A percentile compares a stretch with the other conserved stretches of the same genome.
Conservation (phyloP, 768 basidiomycete species). For the Sarcodon sp. region DNA sequence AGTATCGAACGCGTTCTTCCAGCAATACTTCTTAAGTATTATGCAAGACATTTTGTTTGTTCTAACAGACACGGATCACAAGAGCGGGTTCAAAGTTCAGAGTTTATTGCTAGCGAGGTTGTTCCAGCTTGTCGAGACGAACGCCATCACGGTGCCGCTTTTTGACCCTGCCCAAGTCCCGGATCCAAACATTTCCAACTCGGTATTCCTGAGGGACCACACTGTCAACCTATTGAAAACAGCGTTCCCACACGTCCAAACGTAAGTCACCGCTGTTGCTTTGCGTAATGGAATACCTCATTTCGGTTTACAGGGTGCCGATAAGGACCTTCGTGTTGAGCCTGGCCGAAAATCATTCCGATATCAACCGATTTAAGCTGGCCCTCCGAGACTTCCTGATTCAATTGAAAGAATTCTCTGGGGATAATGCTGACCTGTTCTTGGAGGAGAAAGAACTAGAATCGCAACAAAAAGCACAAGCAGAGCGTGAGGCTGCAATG, state of each 20-base stretch:
- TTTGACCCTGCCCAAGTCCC: constrained; percentile 67
- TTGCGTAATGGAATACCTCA: constrained; percentile 4
- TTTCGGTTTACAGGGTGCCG: constrained; percentile 37
- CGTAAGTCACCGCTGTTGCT: constrained; percentile 30
- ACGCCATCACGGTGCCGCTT: constrained; percentile 68
- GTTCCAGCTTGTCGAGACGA: constrained; percentile 84
- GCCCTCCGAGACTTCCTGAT: constrained; percentile 95
- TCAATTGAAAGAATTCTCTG: constrained; percentile 94
- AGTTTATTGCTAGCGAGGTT: constrained; percentile 84
- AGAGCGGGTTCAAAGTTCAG: constrained; percentile 96
- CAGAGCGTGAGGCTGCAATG: constrained; percentile 81
- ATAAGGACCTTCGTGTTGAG: constrained; percentile 56
- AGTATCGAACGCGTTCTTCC: constrained; percentile 89
- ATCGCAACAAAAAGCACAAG: constrained; percentile 59
- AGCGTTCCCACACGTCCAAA: constrained; percentile 89
- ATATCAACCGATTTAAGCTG: constrained; percentile 86
- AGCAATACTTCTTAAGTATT: constrained; percentile 87
- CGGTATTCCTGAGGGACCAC: constrained; percentile 73
- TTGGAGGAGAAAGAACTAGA: constrained; percentile 93
- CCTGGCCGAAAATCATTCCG: constrained; percentile 61
- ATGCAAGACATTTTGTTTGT: constrained; percentile 96
- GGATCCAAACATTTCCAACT: constrained; percentile 65
- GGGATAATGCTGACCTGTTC: constrained; percentile 85
- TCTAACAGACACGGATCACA: constrained; percentile 95
- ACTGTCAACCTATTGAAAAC: constrained; percentile 74